phyloP scores from a whole-genome alignment of 768 basidiomycete species.

The Arthromyces matolae region DNA sequence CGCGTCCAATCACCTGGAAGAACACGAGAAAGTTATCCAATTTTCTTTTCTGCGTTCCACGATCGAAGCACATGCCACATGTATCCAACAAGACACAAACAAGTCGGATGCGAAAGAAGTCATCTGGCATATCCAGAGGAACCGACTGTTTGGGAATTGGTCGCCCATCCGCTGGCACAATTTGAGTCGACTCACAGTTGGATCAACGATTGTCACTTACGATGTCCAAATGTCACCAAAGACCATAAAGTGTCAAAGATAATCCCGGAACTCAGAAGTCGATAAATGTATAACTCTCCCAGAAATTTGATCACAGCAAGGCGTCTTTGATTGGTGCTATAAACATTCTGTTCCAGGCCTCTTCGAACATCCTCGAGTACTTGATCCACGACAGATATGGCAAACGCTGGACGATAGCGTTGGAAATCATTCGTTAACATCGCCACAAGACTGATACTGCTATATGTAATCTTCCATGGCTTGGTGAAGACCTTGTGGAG shows the following conservation, averaged over 20 bases:
- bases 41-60: conserved; percentile 88
- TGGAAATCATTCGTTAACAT: conserved; percentile 95
- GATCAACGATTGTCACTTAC: conserved; percentile 52
- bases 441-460: conserved; percentile 84
- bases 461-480: conserved; percentile 95
- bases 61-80: conserved; percentile 97
- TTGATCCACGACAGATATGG: conserved; percentile 87
- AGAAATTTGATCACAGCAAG: conserved; percentile 92
- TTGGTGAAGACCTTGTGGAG: conserved; percentile 94
- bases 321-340: conserved; percentile 91
- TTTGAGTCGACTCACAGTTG: conserved; percentile 9
- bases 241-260: conserved; percentile 95
- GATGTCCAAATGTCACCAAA: conserved; percentile 91
- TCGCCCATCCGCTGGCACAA: conserved; percentile 72
- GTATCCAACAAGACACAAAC: conserved; percentile 92
- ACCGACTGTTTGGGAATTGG: conserved; percentile 76
- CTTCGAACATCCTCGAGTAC: conserved; percentile 88
- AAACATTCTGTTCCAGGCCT: conserved; percentile 91
- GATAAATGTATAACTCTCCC: conserved; percentile 96
- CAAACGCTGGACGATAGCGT: conserved; percentile 87
- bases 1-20: conserved; percentile 90
- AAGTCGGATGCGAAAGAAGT: conserved; percentile 91
- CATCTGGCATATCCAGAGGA: conserved; percentile 86
- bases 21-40: conserved; percentile 89
- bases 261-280: conserved; percentile 82